Percentiles rank a stretch among this genome's conserved stretches.
Conservation (phyloP, 2,329 filamentous ascomycete species). For the Parastagonospora nodorum region DNA sequence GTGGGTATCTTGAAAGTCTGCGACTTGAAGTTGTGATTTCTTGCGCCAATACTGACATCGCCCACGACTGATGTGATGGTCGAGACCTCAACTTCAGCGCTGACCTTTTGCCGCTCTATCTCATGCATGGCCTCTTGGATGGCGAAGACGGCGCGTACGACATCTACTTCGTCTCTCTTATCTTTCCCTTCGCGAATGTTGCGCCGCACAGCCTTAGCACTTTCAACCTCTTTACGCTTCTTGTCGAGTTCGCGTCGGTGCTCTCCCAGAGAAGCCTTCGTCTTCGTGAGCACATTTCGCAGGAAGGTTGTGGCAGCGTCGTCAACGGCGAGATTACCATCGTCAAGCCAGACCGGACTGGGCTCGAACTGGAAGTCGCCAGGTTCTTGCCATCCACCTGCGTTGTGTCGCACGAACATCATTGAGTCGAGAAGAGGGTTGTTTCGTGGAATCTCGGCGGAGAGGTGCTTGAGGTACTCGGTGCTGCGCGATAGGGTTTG, state of each 20-base stretch:
- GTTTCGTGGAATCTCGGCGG: slow-evolving; percentile 84
- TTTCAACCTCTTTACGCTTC: slow-evolving; percentile 84
- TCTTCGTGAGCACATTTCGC: slow-evolving; percentile 89
- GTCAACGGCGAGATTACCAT: slow-evolving; percentile 83
- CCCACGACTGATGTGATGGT: slow-evolving; percentile 92
- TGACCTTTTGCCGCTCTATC: slow-evolving; percentile 80
- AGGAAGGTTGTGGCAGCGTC: slow-evolving; percentile 87
- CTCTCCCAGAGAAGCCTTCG: slow-evolving; percentile 81
- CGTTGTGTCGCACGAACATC: slow-evolving; percentile 97
- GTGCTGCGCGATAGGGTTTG: slow-evolving; percentile 76
- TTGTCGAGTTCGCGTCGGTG: slow-evolving; percentile 82
- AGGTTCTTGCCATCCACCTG: slow-evolving; percentile 80
- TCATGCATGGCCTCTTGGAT: slow-evolving; percentile 86
- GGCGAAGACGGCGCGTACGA: slow-evolving; percentile 81
- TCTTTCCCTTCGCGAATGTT: slow-evolving; percentile 81
- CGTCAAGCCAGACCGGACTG: slow-evolving; percentile 96
- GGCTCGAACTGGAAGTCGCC: slow-evolving; percentile 86
- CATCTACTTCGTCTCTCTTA: slow-evolving; percentile 84
- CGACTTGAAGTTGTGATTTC: slow-evolving; percentile 97
- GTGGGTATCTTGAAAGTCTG: slow-evolving; percentile 99
- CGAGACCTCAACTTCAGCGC: slow-evolving; percentile 88
- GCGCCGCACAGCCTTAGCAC: slow-evolving; percentile 73
- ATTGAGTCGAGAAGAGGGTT: slow-evolving; percentile 88
- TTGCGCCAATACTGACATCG: slow-evolving; percentile 88
- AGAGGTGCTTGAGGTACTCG: slow-evolving; percentile 72